Conservation (phyloP, 192 early-diverging fungal species). For the Linderina pennispora region DNA sequence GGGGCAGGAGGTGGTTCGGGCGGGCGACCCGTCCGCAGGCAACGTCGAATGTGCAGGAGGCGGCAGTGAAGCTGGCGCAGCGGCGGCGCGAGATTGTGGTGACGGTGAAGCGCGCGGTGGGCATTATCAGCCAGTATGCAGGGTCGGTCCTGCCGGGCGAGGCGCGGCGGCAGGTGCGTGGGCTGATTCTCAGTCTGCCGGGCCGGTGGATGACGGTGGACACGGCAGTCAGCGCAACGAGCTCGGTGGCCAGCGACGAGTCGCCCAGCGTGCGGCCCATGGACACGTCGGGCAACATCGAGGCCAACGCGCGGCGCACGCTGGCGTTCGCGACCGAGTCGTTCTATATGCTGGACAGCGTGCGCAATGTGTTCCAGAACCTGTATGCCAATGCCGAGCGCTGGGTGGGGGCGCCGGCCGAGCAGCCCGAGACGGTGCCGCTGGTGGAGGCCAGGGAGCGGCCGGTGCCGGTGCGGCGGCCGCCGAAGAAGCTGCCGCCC, state of each 20-base stretch:
- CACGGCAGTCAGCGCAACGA: conserved; percentile 1
- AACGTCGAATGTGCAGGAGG: conserved; percentile 20
- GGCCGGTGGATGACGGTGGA: conserved; percentile 52
- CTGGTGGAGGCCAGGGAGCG: background rate
- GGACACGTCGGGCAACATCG: conserved; percentile 20
- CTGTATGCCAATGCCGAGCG: conserved; percentile 34
- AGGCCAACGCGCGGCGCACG: conserved; percentile 27
- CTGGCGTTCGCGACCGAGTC: conserved; percentile 44
- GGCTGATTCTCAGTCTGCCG: conserved; percentile 79
- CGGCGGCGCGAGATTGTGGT: conserved; percentile 79
- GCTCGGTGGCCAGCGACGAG: conserved; percentile 12
- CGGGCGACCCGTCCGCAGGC: conserved; percentile 13
- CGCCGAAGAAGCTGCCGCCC: background rate
- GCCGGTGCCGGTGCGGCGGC: background rate
- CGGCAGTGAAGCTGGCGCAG: conserved; percentile 38
- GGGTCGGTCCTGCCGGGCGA: conserved; percentile 76
- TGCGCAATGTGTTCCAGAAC: conserved; percentile 22
- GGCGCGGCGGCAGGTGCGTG: conserved; percentile 70
- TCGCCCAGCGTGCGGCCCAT: conserved; percentile 5
- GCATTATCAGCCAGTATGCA: conserved; percentile 82
- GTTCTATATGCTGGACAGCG: conserved; percentile 33
- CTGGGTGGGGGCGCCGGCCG: conserved; percentile 15
- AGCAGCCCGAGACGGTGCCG: background rate
- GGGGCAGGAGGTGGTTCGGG: background rate
- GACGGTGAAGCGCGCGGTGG: conserved; percentile 80